Evolutionary conservation across 148 eudicot species (phyloP).

Genomic region (Rhododendron molle): DNA sequence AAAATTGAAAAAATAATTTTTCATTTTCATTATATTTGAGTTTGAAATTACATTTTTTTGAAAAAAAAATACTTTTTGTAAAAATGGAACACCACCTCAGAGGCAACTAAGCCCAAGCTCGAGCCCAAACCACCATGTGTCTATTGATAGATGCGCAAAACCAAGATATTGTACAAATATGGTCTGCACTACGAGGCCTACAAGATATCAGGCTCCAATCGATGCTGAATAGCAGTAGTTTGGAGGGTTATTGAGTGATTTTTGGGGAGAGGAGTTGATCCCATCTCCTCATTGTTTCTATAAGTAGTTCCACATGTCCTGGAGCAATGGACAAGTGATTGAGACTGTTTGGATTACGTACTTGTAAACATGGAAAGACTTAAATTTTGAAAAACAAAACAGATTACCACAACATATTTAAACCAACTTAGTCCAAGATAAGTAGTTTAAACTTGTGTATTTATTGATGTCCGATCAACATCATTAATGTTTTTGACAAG

Average conservation of each 20-base stretch:
- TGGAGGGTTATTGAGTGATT: neutral
- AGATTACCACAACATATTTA: no score
- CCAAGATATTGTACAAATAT: neutral
- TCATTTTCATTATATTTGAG: no score
- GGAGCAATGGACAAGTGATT: neutral
- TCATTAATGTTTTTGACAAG: neutral
- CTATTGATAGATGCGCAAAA: neutral
- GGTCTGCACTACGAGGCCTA: neutral
- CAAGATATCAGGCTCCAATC: neutral
- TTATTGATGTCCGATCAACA: no score
- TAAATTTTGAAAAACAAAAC: no score
- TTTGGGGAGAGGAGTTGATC: neutral
- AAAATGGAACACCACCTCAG: no score
- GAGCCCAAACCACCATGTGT: neutral
- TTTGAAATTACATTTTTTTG: no score
- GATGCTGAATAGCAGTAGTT: neutral
- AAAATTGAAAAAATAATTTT: no score
- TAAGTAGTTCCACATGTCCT: neutral
- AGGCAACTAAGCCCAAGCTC: neutral
- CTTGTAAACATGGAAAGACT: neutral
- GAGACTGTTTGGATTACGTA: neutral
- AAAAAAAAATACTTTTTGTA: no score
- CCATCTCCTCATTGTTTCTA: neutral
- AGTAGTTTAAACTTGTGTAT: no score
- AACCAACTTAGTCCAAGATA: no score